Evolutionary conservation across 2,329 filamentous ascomycete genomes (phyloP), one percentile per base, ranked within the genome.

Genomic region (Epicoccum sorghinum): DNA sequence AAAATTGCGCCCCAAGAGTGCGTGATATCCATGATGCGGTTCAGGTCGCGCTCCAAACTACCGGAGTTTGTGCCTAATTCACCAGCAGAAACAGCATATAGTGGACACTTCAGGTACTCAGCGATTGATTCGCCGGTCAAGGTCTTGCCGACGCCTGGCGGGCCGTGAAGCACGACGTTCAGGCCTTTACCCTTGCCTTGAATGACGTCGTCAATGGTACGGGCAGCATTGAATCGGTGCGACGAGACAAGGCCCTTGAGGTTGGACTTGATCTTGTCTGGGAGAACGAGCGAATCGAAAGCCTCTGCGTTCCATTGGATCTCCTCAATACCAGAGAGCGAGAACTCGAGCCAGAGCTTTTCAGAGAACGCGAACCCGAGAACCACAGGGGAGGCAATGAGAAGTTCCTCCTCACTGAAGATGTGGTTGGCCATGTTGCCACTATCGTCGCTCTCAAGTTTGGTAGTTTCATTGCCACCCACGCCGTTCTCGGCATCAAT

Each of bases 271-370:
- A 87, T 83, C 55, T 82, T 82, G 12, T 77, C 73, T 0, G 83
- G 83, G 0, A 96, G 80, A 0, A 96, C 91, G 27, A 96, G 80
- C 0, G 89, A 92, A 43, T 89, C 85, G 75, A 95, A 96, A 0
- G 92, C 92, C 12, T 86, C 82, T 37, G 89, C 85, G 66, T 96
- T 93, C 90, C 90, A 96, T 32, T 86, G 82, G 58, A 96, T 93
- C 4, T 96, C 89, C 39, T 85, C 83, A 58, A 96, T 83, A 0
- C 88, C 87, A 0, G 89, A 90, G 18, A 97, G 87, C 0, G 86
- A 87, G 65, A 96, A 91, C 71, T 96, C 91, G 0, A 96, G 83
- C 93, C 92, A 97, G 8, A 91, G 80, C 76, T 96, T 96, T 75
- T 96, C 91, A 1, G 85, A 86, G 71, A 96, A 96, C 0, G 90